phyloP scores from a whole-genome alignment of 768 basidiomycete genomes.

The Tricholoma bakamatsutake region DNA sequence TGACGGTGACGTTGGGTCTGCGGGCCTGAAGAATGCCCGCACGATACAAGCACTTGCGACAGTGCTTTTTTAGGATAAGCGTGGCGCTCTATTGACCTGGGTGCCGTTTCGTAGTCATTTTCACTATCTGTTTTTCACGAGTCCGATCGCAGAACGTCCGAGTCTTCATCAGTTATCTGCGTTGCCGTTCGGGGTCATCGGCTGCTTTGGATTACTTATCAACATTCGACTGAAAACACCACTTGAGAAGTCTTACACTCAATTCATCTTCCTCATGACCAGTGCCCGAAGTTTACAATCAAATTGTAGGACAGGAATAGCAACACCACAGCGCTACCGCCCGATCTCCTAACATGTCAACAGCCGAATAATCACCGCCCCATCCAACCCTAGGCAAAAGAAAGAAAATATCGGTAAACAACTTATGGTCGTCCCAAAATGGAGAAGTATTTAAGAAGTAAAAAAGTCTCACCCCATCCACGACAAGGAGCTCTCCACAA shows the following conservation, averaged over 20 bases:
- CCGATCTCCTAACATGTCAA: not conserved
- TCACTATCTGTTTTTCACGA: not conserved
- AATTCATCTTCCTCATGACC: not conserved
- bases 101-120: not conserved
- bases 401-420: conserved; percentile 16
- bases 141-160: not conserved
- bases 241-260: not conserved
- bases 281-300: not conserved
- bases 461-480: conserved; percentile 52
- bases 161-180: not conserved
- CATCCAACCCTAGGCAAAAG: conserved; percentile 51
- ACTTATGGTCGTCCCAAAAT: conserved; percentile 8
- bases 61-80: not conserved
- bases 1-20: not conserved
- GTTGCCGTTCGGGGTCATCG: not conserved
- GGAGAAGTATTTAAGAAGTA: conserved; percentile 2
- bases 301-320: not conserved
- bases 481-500: conserved; percentile 63
- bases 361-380: conserved; percentile 33
- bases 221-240: not conserved
- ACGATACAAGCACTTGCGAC: not conserved
- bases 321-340: not conserved
- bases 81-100: not conserved
- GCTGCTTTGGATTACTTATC: not conserved
- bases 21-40: not conserved